Conservation (phyloP, 768 basidiomycete genomes). For the Leucocoprinus birnbaumii region DNA sequence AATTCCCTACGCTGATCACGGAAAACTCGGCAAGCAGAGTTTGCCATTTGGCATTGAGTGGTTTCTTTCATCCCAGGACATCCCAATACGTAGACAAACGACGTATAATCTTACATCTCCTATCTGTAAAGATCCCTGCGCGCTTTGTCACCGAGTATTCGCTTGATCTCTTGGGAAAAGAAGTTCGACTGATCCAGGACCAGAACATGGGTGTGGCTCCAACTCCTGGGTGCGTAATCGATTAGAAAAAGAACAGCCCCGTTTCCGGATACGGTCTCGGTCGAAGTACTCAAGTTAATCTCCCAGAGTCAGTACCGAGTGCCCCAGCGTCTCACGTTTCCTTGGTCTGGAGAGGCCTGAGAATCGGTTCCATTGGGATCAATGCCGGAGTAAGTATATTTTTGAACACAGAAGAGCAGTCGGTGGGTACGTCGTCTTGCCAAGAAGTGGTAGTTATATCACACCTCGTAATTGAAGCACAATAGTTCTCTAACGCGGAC, state of each 20-base stretch:
- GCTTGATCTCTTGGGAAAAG: constrained; percentile 13
- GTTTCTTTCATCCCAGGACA: background rate
- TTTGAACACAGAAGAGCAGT: background rate
- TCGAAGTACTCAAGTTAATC: background rate
- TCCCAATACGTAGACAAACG: background rate
- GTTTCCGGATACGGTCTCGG: background rate
- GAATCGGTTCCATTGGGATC: background rate
- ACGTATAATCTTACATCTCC: too few relatives aligned
- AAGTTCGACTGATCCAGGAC: background rate
- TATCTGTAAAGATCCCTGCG: background rate
- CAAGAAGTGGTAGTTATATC: too few relatives aligned
- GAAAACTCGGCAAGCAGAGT: background rate
- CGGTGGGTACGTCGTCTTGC: too few relatives aligned
- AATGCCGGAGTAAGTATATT: constrained; percentile 7
- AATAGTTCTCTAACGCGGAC: too few relatives aligned
- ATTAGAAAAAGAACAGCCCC: background rate
- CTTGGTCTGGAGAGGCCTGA: background rate
- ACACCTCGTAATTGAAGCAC: too few relatives aligned
- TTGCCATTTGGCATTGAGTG: background rate
- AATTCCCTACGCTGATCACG: constrained; percentile 2
- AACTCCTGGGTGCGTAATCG: background rate
- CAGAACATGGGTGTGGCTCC: background rate
- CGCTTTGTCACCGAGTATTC: background rate
- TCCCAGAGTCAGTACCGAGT: constrained; percentile 5
- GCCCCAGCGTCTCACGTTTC: background rate